Evolutionary conservation across 73 alveolate genomes (phyloP).

Genomic region (Blepharisma stoltei): DNA sequence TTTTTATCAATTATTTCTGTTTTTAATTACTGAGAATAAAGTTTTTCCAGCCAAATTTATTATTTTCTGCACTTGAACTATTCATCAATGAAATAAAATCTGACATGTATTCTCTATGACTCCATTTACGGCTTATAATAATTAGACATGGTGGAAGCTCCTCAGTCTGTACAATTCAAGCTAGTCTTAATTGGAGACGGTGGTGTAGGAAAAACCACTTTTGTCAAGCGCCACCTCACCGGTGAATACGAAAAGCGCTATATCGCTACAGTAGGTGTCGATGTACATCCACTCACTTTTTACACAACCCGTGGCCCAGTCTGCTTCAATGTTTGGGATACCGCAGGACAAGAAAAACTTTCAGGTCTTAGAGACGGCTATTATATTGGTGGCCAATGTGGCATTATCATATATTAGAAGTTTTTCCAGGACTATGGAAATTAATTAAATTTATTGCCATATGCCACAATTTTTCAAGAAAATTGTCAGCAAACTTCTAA

Average conservation of each 20-base stretch:
- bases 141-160: conserved; percentile 16
- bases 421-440: too few relatives aligned
- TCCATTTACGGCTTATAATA: too few relatives aligned
- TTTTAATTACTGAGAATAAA: too few relatives aligned
- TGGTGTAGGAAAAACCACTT: conserved; percentile 90
- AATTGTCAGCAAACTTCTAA: too few relatives aligned
- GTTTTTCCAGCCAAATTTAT: too few relatives aligned
- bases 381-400: conserved; percentile 41
- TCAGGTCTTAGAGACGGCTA: conserved; percentile 90
- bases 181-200: conserved; percentile 89
- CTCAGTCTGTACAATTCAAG: conserved; percentile 64
- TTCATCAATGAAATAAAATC: too few relatives aligned
- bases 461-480: too few relatives aligned
- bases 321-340: conserved; percentile 81
- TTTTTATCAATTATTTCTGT: too few relatives aligned
- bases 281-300: conserved; percentile 91
- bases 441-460: too few relatives aligned
- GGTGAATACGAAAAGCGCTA: conserved; percentile 88
- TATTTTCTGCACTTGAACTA: too few relatives aligned
- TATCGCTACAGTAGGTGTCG: conserved; percentile 91
- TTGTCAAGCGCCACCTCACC: conserved; percentile 82
- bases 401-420: too few relatives aligned
- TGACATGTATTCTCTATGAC: too few relatives aligned
- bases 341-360: conserved; percentile 91
- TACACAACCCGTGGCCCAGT: conserved; percentile 80